Evolutionary conservation across 768 basidiomycete genomes (phyloP), one percentile per base, ranked within the genome.

Genomic region (Lentinula lateritia): DNA sequence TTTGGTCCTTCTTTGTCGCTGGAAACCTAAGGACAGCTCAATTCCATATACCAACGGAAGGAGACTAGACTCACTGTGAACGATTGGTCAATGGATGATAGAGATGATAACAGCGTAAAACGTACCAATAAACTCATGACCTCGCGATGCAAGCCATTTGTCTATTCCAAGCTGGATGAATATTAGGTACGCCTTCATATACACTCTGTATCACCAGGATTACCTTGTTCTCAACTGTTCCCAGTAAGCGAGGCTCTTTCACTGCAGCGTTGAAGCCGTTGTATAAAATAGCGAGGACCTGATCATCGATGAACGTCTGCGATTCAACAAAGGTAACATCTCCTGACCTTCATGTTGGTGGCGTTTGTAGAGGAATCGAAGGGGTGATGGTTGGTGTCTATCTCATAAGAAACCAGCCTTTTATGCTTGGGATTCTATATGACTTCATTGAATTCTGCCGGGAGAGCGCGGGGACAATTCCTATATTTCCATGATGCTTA

Each of bases 201-300:
- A n/a, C 16, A 23, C 1, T 13, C 8, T 52, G 12, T 32, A 41
- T 18, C 18, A 18, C 52, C 45, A 13, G 34, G 6, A 71, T 32
- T 68, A 86, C 89, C 80, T 86, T 78, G 75, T 93, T 94, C 74
- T 94, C 89, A 61, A 85, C 80, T n/a, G 92, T 90, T 55, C 92
- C 92, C 23, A 93, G 78, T 23, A 92, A 83, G 71, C 89, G 85
- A 46, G 87, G 82, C 72, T 92, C 89, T 66, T 87, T 74, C 64
- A 73, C 64, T 61, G 90, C 89, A 62, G 88, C 84, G 63, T 84
- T 68, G 69, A 78, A 80, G 67, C 90, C 90, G 64, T 81, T 78
- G 75, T 90, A 91, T 52, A 91, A 79, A 66, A 91, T 85, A 69
- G 87, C 87, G 52, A 92, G 81, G 67, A 92, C 75, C 87, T 91